A percentile compares a stretch with the other conserved stretches of the same genome.
Evolutionary conservation across 805 yeast genomes (phyloP).

Genomic region (Wickerhamomyces bisporus): DNA sequence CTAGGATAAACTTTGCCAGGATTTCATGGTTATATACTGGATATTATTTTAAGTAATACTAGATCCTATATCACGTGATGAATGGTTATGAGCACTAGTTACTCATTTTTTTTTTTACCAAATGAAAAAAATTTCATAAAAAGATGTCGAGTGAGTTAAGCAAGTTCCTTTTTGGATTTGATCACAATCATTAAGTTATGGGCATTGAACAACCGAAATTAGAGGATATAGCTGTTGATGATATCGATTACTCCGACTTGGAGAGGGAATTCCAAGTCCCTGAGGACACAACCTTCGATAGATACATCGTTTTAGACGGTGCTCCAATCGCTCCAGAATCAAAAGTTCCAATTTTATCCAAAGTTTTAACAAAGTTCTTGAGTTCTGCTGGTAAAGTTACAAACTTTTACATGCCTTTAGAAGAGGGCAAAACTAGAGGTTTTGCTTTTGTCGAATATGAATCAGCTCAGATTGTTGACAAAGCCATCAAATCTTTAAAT

Average conservation of each 20-base stretch:
- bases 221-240: constrained; percentile 51
- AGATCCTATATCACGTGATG: not conserved
- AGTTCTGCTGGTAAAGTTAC: constrained; percentile 70
- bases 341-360: constrained; percentile 76
- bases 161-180: not conserved
- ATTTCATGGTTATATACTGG: too few species aligned
- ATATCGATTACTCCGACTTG: constrained; percentile 77
- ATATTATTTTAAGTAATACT: too few species aligned
- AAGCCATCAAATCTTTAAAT: constrained; percentile 75
- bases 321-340: constrained; percentile 93
- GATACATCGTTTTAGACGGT: constrained; percentile 85
- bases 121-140: constrained; percentile 1
- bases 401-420: constrained; percentile 79
- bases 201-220: constrained; percentile 30
- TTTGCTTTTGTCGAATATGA: constrained; percentile 80
- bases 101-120: constrained; percentile 1
- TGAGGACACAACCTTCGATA: constrained; percentile 60
- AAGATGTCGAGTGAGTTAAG: too few species aligned
- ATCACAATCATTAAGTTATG: constrained; percentile 1
- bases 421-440: constrained; percentile 78
- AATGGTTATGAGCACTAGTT: not conserved
- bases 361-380: constrained; percentile 80
- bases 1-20: too few species aligned
- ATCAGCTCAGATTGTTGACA: constrained; percentile 58
- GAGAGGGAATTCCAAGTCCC: constrained; percentile 69